A percentile compares a stretch with the other conserved stretches of the same genome.
Conservation (phyloP, 345 rosid genomes). For the Euphorbia tirucalli region DNA sequence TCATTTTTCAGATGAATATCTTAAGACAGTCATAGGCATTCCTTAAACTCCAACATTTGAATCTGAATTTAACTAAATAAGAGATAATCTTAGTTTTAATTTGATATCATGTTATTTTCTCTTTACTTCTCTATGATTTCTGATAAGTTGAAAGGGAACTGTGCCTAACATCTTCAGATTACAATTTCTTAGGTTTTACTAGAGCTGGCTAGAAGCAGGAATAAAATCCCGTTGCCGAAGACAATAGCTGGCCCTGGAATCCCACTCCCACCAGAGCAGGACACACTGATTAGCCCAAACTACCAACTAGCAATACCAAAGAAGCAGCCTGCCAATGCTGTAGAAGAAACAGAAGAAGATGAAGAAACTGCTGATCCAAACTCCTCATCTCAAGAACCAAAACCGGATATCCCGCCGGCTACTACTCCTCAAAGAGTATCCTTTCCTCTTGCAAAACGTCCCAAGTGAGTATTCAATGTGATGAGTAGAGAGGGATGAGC, state of each 20-base stretch:
- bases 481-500: too few species aligned
- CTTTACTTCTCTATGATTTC: neutral
- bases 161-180: neutral
- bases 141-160: neutral
- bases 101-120: too few species aligned
- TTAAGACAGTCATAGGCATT: neutral
- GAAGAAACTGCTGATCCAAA: constrained; percentile 58
- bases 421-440: constrained; percentile 63
- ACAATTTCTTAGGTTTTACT: constrained; percentile 49
- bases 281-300: constrained; percentile 72
- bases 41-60: neutral
- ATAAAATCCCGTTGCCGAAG: constrained; percentile 84
- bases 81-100: neutral
- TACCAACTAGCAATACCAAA: constrained; percentile 71
- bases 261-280: constrained; percentile 84
- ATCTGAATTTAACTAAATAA: neutral
- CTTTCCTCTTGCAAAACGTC: constrained; percentile 58
- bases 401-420: constrained; percentile 35
- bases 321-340: constrained; percentile 49
- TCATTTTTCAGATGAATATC: neutral
- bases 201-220: constrained; percentile 76
- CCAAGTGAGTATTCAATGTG: too few species aligned
- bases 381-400: constrained; percentile 50
- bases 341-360: constrained; percentile 80
- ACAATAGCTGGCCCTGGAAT: constrained; percentile 61